These are phyloP conservation scores for Coprinopsis strossmayeri DNA, from an alignment of 768 basidiomycete species.

Conservation along the genomic window DNA sequence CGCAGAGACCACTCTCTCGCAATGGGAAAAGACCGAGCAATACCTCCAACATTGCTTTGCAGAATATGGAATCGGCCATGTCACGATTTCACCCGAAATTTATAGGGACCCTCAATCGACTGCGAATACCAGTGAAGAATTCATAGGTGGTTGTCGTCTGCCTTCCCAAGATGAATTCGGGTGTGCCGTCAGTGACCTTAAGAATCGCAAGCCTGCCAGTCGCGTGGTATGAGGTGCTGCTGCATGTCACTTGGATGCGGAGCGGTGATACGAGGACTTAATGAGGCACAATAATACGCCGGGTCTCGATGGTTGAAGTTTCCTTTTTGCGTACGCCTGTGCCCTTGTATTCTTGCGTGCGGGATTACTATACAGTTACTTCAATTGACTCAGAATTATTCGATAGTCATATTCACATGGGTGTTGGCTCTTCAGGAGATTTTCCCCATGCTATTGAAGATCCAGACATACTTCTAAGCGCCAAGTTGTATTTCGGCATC, in stretches of 20 bases:
- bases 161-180: constrained; percentile 35
- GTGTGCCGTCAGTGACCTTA: constrained; percentile 35
- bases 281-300: too few relatives aligned
- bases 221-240: too few relatives aligned
- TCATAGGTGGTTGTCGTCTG: constrained; percentile 24
- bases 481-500: too few relatives aligned
- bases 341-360: not conserved
- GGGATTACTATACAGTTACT: not conserved
- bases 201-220: constrained; percentile 26
- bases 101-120: constrained; percentile 25
- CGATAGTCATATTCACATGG: too few relatives aligned
- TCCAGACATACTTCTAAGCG: too few relatives aligned
- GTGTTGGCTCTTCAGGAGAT: too few relatives aligned
- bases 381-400: not conserved
- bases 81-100: constrained; percentile 49
- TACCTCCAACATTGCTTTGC: constrained; percentile 44
- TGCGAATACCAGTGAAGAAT: constrained; percentile 23
- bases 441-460: too few relatives aligned
- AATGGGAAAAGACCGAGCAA: constrained; percentile 46
- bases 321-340: not conserved
- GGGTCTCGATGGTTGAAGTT: not conserved
- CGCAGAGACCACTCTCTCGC: constrained; percentile 36
- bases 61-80: constrained; percentile 47
- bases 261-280: not conserved
- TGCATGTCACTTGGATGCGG: not conserved